Evolutionary conservation across 305 asterid genomes (phyloP).

Genomic region (Rubia tinctorum): DNA sequence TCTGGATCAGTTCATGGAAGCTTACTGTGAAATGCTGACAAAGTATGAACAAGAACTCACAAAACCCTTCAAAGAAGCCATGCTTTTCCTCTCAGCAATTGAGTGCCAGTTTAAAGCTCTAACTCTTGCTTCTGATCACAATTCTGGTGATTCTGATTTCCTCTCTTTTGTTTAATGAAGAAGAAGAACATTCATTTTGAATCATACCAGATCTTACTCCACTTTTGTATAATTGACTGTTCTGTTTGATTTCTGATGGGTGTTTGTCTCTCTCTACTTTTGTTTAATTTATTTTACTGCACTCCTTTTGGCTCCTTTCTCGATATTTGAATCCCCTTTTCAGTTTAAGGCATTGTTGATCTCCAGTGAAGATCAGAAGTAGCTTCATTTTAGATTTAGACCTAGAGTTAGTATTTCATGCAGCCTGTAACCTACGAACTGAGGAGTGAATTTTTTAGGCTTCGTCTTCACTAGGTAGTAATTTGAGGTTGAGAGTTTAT

Average conservation of each 20-base stretch:
- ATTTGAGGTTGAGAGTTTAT: no score
- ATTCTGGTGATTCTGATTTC: constrained; percentile 39
- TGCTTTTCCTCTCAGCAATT: constrained; percentile 77
- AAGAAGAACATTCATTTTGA: constrained; percentile 22
- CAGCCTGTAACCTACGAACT: background rate
- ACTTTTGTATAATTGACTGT: constrained; percentile 25
- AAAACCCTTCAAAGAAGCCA: constrained; percentile 92
- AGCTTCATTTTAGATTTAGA: background rate
- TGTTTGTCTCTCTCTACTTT: constrained; percentile 15
- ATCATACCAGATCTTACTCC: constrained; percentile 26
- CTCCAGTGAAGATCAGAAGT: background rate
- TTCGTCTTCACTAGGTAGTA: no score
- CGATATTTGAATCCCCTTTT: constrained; percentile 7
- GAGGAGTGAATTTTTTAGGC: background rate
- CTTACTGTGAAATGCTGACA: constrained; percentile 87
- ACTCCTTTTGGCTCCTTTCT: constrained; percentile 6
- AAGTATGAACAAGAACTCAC: constrained; percentile 92
- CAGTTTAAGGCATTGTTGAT: constrained; percentile 13
- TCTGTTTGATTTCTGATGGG: constrained; percentile 28
- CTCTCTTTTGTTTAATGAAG: background rate
- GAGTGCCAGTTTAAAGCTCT: constrained; percentile 83
- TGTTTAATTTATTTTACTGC: background rate
- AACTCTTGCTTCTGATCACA: constrained; percentile 36
- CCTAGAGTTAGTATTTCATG: constrained; percentile 1
- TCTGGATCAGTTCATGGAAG: constrained; percentile 96